Conservation (phyloP, 345 rosid genomes). For the Rhodomyrtus tomentosa region DNA sequence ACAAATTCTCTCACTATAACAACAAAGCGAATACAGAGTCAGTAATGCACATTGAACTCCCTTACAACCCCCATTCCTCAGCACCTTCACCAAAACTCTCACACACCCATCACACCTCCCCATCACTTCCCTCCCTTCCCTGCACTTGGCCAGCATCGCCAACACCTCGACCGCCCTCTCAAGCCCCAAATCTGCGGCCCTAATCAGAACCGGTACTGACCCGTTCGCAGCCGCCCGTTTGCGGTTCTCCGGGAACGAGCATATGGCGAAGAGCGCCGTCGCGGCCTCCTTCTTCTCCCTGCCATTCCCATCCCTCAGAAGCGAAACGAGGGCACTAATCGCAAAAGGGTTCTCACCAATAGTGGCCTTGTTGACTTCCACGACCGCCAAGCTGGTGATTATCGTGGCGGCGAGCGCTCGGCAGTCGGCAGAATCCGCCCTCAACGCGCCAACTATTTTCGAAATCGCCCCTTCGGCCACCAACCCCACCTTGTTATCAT, state of each 20-base stretch:
- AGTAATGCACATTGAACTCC: constrained; percentile 68
- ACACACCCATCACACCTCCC: constrained; percentile 39
- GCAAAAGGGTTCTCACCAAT: constrained; percentile 78
- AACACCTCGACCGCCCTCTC: constrained; percentile 87
- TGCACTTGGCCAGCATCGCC: constrained; percentile 74
- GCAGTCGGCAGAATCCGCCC: constrained; percentile 47
- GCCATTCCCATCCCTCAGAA: constrained; percentile 46
- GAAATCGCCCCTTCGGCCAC: constrained; percentile 88
- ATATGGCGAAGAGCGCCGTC: constrained; percentile 74
- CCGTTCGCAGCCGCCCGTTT: constrained; percentile 58
- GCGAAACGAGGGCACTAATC: constrained; percentile 44
- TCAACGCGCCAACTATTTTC: constrained; percentile 41
- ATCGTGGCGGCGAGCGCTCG: constrained; percentile 55
- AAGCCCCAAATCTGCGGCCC: constrained; percentile 47
- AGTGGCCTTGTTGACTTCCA: constrained; percentile 91
- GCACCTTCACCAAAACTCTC: constrained; percentile 41
- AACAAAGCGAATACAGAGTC: constrained; percentile 57
- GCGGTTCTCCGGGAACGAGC: constrained; percentile 70
- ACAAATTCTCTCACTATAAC: constrained; percentile 29
- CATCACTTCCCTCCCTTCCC: constrained; percentile 84
- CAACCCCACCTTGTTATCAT: constrained; percentile 84
- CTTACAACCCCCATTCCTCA: constrained; percentile 50
- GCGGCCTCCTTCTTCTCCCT: constrained; percentile 86
- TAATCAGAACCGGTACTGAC: constrained; percentile 52
- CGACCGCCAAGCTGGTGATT: constrained; percentile 8